Conservation (phyloP, 768 basidiomycete species). For the Leccinum disarticulatum region DNA sequence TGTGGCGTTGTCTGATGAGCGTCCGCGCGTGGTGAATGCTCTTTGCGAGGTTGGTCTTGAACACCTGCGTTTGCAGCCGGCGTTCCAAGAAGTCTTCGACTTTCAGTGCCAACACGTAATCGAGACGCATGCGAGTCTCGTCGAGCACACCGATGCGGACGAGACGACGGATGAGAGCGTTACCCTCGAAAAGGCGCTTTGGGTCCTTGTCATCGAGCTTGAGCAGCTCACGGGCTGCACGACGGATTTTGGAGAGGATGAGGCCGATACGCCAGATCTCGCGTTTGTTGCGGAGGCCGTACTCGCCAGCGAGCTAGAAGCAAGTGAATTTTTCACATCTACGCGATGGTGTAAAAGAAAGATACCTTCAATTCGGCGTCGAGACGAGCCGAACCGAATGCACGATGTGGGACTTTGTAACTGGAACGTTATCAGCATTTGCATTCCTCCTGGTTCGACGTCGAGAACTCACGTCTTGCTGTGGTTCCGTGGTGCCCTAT, state of each 20-base stretch:
- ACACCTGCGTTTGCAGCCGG: conserved; percentile 97
- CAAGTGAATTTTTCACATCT: neutral
- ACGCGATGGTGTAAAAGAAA: neutral
- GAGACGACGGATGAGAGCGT: conserved; percentile 92
- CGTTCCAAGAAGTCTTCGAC: conserved; percentile 99
- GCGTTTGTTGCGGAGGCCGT: conserved; percentile 99
- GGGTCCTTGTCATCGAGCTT: conserved; percentile 99
- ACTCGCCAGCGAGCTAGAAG: conserved; percentile 94
- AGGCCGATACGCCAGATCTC: conserved; percentile 99
- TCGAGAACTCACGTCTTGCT: conserved; percentile 91
- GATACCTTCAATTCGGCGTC: conserved; percentile 97
- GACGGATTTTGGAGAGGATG: conserved; percentile 98
- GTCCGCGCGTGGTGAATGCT: conserved; percentile 98
- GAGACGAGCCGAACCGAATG: conserved; percentile 97
- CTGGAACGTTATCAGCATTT: conserved; percentile 59
- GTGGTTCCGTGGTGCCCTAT: conserved; percentile 88
- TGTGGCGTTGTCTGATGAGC: conserved; percentile 97
- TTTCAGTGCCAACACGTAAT: conserved; percentile 99
- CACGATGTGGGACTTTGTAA: conserved; percentile 98
- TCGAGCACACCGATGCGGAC: conserved; percentile 99
- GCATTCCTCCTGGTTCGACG: conserved; percentile 64
- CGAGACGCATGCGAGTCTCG: conserved; percentile 98
- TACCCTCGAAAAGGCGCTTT: conserved; percentile 99
- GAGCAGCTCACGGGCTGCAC: conserved; percentile 99
- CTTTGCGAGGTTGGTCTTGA: conserved; percentile 98